These are phyloP conservation scores for Creolimax fragrantissima DNA, from an alignment of 78 protist genomes.

Conservation along the genomic window DNA sequence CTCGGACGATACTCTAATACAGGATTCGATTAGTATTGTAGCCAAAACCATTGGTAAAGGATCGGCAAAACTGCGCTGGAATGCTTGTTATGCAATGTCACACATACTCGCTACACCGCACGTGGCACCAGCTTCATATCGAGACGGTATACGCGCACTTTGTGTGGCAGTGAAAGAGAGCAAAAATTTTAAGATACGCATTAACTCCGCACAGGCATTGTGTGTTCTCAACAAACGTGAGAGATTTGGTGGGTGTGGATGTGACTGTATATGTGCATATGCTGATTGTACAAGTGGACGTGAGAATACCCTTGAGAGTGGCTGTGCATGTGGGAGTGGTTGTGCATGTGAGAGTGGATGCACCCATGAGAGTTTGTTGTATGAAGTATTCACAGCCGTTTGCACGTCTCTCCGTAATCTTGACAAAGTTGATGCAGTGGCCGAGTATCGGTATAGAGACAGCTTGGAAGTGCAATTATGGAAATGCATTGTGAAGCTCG, in stretches of 20 bases:
- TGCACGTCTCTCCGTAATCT: background rate
- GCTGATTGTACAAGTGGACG: background rate
- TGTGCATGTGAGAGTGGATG: background rate
- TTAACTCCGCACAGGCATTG: background rate
- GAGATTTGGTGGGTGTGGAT: background rate
- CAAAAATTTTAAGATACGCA: background rate
- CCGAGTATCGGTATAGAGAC: background rate
- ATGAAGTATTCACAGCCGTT: background rate
- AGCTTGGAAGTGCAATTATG: background rate
- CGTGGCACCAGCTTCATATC: background rate
- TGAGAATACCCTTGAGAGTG: background rate
- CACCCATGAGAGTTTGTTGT: background rate
- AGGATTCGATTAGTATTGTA: background rate
- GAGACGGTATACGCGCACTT: background rate
- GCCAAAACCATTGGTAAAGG: background rate
- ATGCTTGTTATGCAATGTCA: background rate
- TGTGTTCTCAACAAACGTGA: background rate
- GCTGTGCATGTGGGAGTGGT: background rate
- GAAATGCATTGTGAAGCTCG: background rate
- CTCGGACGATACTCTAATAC: no score
- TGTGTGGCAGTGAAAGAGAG: background rate
- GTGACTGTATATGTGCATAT: background rate
- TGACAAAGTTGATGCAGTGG: background rate
- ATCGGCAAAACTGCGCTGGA: background rate
- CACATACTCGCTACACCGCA: background rate